Percentiles rank a stretch among this genome's conserved stretches.
Evolutionary conservation across 345 rosid species (phyloP).

Genomic region (Cardamine resedifolia): DNA sequence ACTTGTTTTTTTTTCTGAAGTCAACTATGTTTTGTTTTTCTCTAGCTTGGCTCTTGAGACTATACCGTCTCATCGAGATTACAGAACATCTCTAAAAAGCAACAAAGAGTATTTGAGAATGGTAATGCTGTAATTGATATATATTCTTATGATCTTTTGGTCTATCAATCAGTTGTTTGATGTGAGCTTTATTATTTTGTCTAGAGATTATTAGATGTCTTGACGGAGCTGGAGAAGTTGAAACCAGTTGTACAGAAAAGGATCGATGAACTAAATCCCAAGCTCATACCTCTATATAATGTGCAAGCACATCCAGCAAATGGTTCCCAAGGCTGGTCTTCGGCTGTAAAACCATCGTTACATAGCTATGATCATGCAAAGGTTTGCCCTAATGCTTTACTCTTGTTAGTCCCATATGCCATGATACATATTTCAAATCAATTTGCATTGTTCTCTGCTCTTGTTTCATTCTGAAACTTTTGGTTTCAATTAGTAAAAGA

Average conservation of each 20-base stretch:
- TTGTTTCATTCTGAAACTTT: not conserved
- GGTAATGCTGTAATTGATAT: conserved; percentile 49
- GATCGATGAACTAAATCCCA: conserved; percentile 56
- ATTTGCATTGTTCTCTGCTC: not conserved
- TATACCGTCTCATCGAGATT: conserved; percentile 87
- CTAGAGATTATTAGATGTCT: conserved; percentile 62
- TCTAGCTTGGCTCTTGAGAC: conserved; percentile 92
- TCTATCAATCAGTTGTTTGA: conserved; percentile 18
- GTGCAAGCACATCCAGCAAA: conserved; percentile 43
- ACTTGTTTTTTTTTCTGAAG: not conserved
- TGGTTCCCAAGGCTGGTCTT: conserved; percentile 48
- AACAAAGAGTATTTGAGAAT: conserved; percentile 59
- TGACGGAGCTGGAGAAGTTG: conserved; percentile 82
- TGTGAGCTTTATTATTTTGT: conserved; percentile 33
- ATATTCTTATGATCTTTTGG: not conserved
- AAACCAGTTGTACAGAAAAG: conserved; percentile 75
- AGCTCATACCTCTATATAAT: conserved; percentile 43
- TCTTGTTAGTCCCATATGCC: conserved; percentile 30
- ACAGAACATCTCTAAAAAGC: conserved; percentile 47
- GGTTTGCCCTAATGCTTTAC: conserved; percentile 46
- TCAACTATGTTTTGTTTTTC: conserved; percentile 31
- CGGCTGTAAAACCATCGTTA: conserved; percentile 46
- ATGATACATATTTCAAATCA: not conserved
- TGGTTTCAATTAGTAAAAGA: not conserved
- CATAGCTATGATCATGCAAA: conserved; percentile 43